Percentiles rank a stretch among this genome's conserved stretches.
Conservation (phyloP, 768 basidiomycete genomes). For the Rhodotorula kratochvilovae region DNA sequence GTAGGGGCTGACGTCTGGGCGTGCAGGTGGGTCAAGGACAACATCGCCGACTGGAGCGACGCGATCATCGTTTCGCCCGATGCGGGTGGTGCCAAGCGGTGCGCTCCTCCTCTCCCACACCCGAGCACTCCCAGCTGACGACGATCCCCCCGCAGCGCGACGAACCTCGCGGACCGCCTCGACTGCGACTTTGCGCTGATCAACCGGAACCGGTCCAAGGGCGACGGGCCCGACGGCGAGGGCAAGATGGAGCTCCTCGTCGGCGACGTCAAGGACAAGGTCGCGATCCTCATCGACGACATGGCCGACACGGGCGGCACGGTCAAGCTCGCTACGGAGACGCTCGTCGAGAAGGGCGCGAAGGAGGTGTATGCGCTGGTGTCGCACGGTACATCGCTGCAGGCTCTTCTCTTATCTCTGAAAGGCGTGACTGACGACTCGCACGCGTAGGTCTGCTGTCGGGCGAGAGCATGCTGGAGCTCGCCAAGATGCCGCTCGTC, state of each 20-base stretch:
- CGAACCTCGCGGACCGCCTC: conserved; percentile 90
- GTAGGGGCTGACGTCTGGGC: background rate
- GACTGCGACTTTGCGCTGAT: conserved; percentile 93
- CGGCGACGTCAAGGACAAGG: conserved; percentile 88
- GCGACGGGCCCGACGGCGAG: conserved; percentile 46
- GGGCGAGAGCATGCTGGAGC: conserved; percentile 63
- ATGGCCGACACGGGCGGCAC: conserved; percentile 97
- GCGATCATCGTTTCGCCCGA: conserved; percentile 93
- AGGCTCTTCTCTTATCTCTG: background rate
- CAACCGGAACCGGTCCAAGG: conserved; percentile 73
- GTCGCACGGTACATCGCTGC: conserved; percentile 71
- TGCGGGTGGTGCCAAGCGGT: conserved; percentile 98
- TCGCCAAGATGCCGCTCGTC: conserved; percentile 70
- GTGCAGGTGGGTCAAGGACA: conserved; percentile 68
- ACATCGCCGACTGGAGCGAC: conserved; percentile 79
- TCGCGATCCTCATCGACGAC: conserved; percentile 91
- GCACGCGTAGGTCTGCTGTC: conserved; percentile 64
- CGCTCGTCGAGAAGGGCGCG: conserved; percentile 85
- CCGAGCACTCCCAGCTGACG: background rate
- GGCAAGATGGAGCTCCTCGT: conserved; percentile 80
- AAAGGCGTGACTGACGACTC: background rate
- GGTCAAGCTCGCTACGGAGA: conserved; percentile 73
- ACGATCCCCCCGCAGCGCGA: conserved; percentile 58
- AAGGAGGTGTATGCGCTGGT: conserved; percentile 78
- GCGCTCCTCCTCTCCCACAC: conserved; percentile 45